Evolutionary conservation across 805 yeast genomes (phyloP), one percentile per base, ranked within the genome.

Genomic region (Huiozyma naganishii): DNA sequence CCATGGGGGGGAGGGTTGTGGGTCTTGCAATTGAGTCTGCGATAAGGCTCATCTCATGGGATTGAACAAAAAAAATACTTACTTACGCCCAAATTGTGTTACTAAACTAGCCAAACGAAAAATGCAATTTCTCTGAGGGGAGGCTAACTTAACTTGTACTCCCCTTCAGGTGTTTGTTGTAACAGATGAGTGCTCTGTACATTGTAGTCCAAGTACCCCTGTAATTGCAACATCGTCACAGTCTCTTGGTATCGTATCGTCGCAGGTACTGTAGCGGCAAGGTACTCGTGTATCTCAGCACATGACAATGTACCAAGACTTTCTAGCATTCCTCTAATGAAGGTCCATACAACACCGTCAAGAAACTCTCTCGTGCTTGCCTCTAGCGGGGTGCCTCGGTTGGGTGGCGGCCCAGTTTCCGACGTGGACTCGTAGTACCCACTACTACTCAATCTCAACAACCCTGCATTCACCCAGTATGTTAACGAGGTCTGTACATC

Each of bases 401-500:
- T 4, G 4, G 23, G 23, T 17, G 23, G 11, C 37, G 27, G 5
- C 8, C 12, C 17, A 12, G 23, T 4, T 3, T 17, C 23, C 23
- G 23, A 17, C 23, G 23, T 17, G 23, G 23, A 17, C 23, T 17
- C 23, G 23, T 17, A 17, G 23, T 17, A 17, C 23, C 23, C 23
- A 4, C 23, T 17, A 17, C 23, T 4, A 17, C 23, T 17, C 23
- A 17, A 17, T 17, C 23, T 17, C 12, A 41, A 36, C 6, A 41
- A 12, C 7, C 29, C 27, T 5, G 35, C 23, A 6, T 36, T 33
- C 6, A 41, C 13, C 43, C 43, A 42, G 29, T 28, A 42, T 33
- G 13, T 47, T 6, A 80, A 50, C 0, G 72, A 65, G 1, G 59
- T 59, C 3, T 52, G 53, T 0, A 73, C 77, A 11, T 62, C 40